Conservation (phyloP, 1,284 basidiomycete species). For the Neonothopanus nambi region DNA sequence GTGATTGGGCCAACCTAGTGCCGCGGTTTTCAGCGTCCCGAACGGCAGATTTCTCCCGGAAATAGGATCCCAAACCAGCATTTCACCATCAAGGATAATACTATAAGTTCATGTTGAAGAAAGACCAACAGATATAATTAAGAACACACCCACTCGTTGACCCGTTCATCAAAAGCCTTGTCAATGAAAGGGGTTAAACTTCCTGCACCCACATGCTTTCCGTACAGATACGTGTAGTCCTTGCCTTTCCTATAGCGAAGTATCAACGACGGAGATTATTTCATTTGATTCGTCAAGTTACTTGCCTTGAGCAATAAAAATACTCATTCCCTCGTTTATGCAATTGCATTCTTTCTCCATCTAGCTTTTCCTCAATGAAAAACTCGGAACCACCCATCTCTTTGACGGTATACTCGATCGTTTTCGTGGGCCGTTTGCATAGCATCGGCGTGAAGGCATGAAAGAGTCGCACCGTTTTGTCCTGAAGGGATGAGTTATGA, state of each 20-base stretch:
- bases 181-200: slow-evolving; percentile 87
- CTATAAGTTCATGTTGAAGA: slow-evolving; percentile 39
- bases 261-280: neutral
- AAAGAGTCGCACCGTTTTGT: slow-evolving; percentile 81
- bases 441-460: slow-evolving; percentile 90
- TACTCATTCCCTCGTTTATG: slow-evolving; percentile 89
- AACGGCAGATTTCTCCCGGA: slow-evolving; percentile 87
- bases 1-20: slow-evolving; percentile 54
- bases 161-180: slow-evolving; percentile 67
- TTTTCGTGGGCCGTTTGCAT: slow-evolving; percentile 81
- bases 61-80: slow-evolving; percentile 94
- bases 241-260: slow-evolving; percentile 75
- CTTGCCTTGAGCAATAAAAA: slow-evolving; percentile 85
- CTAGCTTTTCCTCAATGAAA: slow-evolving; percentile 93
- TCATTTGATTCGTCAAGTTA: neutral
- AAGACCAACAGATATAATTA: neutral
- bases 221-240: slow-evolving; percentile 92
- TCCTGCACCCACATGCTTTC: slow-evolving; percentile 75
- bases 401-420: slow-evolving; percentile 80
- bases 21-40: slow-evolving; percentile 89
- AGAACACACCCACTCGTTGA: slow-evolving; percentile 70
- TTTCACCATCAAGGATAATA: slow-evolving; percentile 92
- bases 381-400: slow-evolving; percentile 77
- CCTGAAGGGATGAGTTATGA: slow-evolving; percentile 48
- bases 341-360: slow-evolving; percentile 92